These are phyloP conservation scores for Glycyrrhiza uralensis DNA, from an alignment of 306 rosid genomes.

Conservation along the genomic window DNA sequence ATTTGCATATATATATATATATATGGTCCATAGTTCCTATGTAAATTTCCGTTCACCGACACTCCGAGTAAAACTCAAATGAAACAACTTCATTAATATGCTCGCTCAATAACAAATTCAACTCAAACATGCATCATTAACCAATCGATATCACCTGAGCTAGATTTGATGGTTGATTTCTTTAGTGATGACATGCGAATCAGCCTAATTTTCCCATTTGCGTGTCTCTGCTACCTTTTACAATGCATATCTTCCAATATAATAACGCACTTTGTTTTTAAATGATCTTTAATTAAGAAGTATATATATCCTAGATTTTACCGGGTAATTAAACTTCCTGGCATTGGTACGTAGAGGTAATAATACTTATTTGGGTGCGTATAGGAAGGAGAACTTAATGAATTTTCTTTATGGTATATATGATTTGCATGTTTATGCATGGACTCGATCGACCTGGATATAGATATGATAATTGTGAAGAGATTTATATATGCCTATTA, in stretches of 20 bases:
- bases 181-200: background rate
- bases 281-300: background rate
- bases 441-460: background rate
- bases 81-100: background rate
- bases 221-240: background rate
- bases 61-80: background rate
- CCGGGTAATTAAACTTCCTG: background rate
- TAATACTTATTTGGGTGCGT: too few species aligned
- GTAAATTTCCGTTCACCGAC: background rate
- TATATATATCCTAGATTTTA: background rate
- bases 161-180: background rate
- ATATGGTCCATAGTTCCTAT: too few species aligned
- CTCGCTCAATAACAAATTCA: background rate
- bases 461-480: too few species aligned
- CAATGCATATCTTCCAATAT: background rate
- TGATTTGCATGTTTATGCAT: background rate
- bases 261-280: background rate
- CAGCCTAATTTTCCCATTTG: background rate
- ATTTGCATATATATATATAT: too few species aligned
- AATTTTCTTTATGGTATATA: background rate
- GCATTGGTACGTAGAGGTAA: background rate
- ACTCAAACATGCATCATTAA: background rate
- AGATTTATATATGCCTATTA: too few species aligned
- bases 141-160: background rate
- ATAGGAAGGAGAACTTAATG: too few species aligned